Evolutionary conservation across 495 filamentous ascomycete genomes (phyloP), one percentile per base, ranked within the genome.

Genomic region (Sphaerosporella brunnea): DNA sequence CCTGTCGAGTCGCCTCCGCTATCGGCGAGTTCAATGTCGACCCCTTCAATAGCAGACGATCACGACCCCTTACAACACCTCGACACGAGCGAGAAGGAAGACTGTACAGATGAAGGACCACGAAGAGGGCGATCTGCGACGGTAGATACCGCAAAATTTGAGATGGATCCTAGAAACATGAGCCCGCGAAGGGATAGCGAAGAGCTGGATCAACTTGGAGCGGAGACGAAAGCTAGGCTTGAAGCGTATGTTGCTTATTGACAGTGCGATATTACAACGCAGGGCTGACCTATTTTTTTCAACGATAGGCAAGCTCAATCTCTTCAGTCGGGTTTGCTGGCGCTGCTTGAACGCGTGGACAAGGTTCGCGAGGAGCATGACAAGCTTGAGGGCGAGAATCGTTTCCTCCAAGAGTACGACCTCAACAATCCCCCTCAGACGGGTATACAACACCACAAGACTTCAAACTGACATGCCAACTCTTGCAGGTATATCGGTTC

Each of bases 301-400:
- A 15, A 20, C 43, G 16, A 48, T 51, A 95, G 87, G 61, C 86
- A 93, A 66, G 86, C 90, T 40, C 79, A 80, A 63, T 73, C 73
- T 40, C 71, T 96, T 41, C 90, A 97, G 63, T 79, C 82, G 40
- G 87, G 83, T 41, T 73, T 97, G 23, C 68, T 88, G 36, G 84
- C 79, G 41, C 74, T 96, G 15, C 82, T 93, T 48, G 82, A 93
- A 62, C 77, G 84, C 28, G 88, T 96, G 59, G 90, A 96, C 55
- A 79, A 77, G n/a, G 87, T 96, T 43, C 82, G 83, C 63, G 77
- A 79, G 48, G 87, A 95, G 61, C 84, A 95, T 59, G 80, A 94
- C 64, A 93, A 93, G 64, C 72, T 97, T 23, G 87, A 96, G 62
- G 82, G 71, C 54, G 80, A 93, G 58, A 97, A 97, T 69, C 84